Percentiles rank a stretch among this genome's conserved stretches.
Evolutionary conservation across 257 asterid species (phyloP).

Genomic region (Mentha longifolia): DNA sequence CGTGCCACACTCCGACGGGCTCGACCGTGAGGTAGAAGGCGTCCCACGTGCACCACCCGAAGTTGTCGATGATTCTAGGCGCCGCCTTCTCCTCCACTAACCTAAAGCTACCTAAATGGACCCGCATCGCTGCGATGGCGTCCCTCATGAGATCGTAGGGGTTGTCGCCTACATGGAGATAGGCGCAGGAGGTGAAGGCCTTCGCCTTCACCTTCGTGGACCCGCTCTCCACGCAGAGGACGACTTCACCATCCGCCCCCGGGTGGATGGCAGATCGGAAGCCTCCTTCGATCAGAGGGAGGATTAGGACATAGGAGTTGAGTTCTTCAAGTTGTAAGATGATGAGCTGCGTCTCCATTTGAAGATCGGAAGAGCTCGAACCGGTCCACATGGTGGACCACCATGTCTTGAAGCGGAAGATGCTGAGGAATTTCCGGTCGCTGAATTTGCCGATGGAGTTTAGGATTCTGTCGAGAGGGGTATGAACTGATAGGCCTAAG

Average conservation of each 20-base stretch:
- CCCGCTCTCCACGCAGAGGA: constrained; percentile 49
- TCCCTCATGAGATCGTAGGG: constrained; percentile 48
- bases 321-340: constrained; percentile 42
- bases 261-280: constrained; percentile 52
- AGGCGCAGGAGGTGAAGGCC: constrained; percentile 36
- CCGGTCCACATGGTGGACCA: constrained; percentile 61
- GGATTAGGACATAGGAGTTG: constrained; percentile 40
- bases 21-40: constrained; percentile 53
- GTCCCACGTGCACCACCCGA: constrained; percentile 64
- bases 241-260: constrained; percentile 31
- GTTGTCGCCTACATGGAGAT: constrained; percentile 43
- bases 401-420: constrained; percentile 58
- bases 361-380: constrained; percentile 43
- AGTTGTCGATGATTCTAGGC: constrained; percentile 38
- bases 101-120: constrained; percentile 46
- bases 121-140: constrained; percentile 34
- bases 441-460: constrained; percentile 45
- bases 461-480: constrained; percentile 41
- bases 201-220: constrained; percentile 41
- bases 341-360: constrained; percentile 48
- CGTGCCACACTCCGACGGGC: constrained; percentile 52
- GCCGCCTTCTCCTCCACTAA: constrained; percentile 45
- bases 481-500: constrained; percentile 41
- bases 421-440: constrained; percentile 40
- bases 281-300: constrained; percentile 44